Base-by-base conservation (phyloP, 208 protist species). In the Polymyxa betae region DNA sequence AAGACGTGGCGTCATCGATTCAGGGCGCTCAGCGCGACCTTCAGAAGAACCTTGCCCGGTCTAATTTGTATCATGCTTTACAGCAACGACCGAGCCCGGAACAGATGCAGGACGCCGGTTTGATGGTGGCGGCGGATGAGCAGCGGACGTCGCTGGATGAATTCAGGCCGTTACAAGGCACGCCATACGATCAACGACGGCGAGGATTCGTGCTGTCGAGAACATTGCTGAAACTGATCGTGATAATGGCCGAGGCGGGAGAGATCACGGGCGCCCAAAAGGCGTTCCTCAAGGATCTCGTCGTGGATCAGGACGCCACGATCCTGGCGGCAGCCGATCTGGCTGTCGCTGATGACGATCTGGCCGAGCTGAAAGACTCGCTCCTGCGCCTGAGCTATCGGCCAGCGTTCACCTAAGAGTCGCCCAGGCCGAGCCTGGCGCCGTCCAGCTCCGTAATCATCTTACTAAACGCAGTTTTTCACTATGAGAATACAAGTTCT, bases 231-330 rank as follows among this genome's bases (percentile, higher is more conserved):
- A n/a, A 89, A 29, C 5, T 43, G 10, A 41, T 43, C 1, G 87
- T 41, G 29, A 43, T 12, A 12, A 12, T 89, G 87, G 10, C 1
- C 40, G 87, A 89, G 5, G 87, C 87, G 29, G 87, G 87, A 1
- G 87, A 89, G 87, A 89, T 89, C 45, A 64, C 32, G n/a, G 29
- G 10, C 29, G 45, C 40, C n/a, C 40, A 89, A 41, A 89, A 89
- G n/a, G 87, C 29, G n/a, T 20, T 43, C 12, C 87, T 89, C 32
- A 89, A 89, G 46, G 87, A 89, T 41, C 87, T 89, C 29, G 46
- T 89, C 43, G 43, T 89, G 29, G 87, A 89, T 46, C 87, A 89
- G 87, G 87, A 89, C 87, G 10, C 87, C 5, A 29, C 87, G 46
- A 89, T 89, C 45, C 87, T 89, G 32, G 87, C 45, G 29, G 72